Percentiles rank a stretch among this genome's conserved stretches.
phyloP scores from a whole-genome alignment of 1,139 yeast species.

The Ogataea hybrid region DNA sequence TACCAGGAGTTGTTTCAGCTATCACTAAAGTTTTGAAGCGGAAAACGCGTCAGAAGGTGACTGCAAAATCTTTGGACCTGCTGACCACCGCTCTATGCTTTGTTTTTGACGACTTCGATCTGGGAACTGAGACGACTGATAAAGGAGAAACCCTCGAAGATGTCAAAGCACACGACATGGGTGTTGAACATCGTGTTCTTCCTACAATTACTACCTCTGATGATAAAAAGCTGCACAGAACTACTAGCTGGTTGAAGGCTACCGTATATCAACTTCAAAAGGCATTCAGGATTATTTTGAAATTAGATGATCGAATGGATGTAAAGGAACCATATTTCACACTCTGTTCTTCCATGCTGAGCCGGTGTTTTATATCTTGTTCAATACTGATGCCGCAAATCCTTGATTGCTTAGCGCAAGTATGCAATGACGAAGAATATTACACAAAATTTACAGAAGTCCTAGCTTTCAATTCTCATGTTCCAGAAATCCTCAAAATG shows the following conservation, averaged over 20 bases:
- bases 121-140: conserved; percentile 20
- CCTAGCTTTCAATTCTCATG: neutral
- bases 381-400: conserved; percentile 34
- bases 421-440: conserved; percentile 20
- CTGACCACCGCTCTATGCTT: conserved; percentile 34
- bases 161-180: conserved; percentile 12
- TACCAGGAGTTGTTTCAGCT: conserved; percentile 57
- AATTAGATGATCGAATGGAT: conserved; percentile 32
- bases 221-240: conserved; percentile 40
- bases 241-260: conserved; percentile 60
- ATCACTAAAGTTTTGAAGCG: conserved; percentile 41
- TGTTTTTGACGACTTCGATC: conserved; percentile 43
- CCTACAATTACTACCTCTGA: conserved; percentile 23
- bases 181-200: conserved; percentile 16
- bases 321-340: conserved; percentile 33
- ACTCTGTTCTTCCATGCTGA: conserved; percentile 33
- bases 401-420: conserved; percentile 22
- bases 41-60: conserved; percentile 42
- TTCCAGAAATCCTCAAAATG: neutral
- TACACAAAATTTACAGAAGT: neutral
- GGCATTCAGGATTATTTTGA: conserved; percentile 37
- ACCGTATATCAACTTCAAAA: conserved; percentile 59
- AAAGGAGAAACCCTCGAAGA: conserved; percentile 16
- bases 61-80: conserved; percentile 34
- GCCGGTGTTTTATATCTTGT: conserved; percentile 35